Base-by-base conservation (phyloP, 352 stramenopile genomes). In the Globisporangium nagaii region DNA sequence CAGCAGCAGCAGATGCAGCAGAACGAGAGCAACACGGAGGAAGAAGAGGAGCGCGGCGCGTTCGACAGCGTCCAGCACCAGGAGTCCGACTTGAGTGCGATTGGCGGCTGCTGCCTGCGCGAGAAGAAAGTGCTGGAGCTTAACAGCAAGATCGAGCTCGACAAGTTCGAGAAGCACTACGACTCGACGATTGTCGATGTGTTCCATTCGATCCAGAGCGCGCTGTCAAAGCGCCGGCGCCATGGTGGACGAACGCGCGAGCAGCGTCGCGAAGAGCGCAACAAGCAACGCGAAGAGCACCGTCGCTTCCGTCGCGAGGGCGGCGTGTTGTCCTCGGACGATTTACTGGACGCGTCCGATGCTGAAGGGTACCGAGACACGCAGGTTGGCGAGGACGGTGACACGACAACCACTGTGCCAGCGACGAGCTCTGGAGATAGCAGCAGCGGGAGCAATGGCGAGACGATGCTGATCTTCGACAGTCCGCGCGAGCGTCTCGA, bases 121-220 rank as follows among this genome's bases (percentile, higher is more conserved):
- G 77, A 88, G 55, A 66, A 77, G 57, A 83, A 84, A 42, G 68
- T 88, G 25, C 35, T 88, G 20, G 63, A 56, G 37, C 60, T 88
- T 13, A 73, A 85, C 54, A 63, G 54, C 43, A 65, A 79, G 50
- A 79, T 88, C 49, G 56, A 71, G 42, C 40, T 77, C 27, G 77
- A 75, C 53, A 56, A 47, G 22, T 84, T 84, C 45, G 69, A 81
- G 53, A 81, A 79, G 54, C 73, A 83, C 62, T 82, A 82, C 57
- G 71, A 83, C 59, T 75, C 73, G 25, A 82, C 65, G 25, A 83
- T 88, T 34, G 69, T 66, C 11, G 77, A 85, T 27, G 62, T 86
- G 4, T 83, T 86, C 47, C 61, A 72, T 49, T 69, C 64, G 25
- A 65, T 88, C 36, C 66, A 72, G 28, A 43, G 69, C 22, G 61